phyloP scores from a whole-genome alignment of 2,329 filamentous ascomycete genomes.

The Phyllosticta paracitricarpa region DNA sequence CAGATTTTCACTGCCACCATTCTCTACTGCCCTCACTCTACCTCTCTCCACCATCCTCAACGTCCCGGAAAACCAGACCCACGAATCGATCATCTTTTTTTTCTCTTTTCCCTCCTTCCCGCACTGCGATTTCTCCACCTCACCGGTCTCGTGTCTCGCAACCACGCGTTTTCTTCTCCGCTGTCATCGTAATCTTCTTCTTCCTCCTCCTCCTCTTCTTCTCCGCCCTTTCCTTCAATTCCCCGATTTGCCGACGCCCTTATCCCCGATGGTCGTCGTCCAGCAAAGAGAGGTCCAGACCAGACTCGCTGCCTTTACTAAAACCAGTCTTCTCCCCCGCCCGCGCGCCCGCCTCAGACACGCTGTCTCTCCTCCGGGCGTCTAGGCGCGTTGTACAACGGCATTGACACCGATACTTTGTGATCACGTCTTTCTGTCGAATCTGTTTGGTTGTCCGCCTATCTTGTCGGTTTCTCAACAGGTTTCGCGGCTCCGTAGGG shows the following conservation, averaged over 20 bases:
- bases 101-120: neutral
- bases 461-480: too few relatives aligned
- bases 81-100: neutral
- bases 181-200: neutral
- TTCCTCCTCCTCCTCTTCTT: neutral
- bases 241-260: neutral
- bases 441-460: too few relatives aligned
- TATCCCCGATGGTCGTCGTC: too few relatives aligned
- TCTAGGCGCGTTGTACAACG: neutral
- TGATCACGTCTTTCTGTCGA: too few relatives aligned
- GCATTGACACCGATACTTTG: too few relatives aligned
- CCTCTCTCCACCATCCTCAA: neutral
- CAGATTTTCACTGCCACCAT: neutral
- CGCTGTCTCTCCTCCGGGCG: neutral
- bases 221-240: neutral
- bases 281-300: too few relatives aligned
- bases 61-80: neutral
- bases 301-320: neutral
- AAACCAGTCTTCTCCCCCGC: neutral
- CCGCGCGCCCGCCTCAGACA: neutral
- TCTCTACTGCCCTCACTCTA: neutral
- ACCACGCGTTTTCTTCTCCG: neutral
- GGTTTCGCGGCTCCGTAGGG: too few relatives aligned
- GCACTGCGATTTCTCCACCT: neutral
- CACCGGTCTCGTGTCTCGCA: neutral